Percentiles rank a stretch among this genome's conserved stretches.
Evolutionary conservation across 2,329 filamentous ascomycete genomes (phyloP).

Genomic region (Chrysoporthe cubensis): DNA sequence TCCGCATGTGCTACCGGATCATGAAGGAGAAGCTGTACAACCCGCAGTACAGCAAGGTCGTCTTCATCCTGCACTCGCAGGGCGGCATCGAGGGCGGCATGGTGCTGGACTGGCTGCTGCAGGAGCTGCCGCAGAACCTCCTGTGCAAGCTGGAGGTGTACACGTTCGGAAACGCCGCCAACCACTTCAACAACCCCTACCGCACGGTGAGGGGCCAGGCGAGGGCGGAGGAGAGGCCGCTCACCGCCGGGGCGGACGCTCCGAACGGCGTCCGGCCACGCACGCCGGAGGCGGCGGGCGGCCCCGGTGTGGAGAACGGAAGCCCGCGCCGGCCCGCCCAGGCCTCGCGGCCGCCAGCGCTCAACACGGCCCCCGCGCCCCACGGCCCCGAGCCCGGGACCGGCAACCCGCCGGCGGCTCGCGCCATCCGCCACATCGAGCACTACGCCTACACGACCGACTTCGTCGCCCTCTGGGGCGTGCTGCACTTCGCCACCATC

Average conservation of each 20-base stretch:
- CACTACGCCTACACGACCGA: conserved; percentile 78
- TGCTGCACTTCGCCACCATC: conserved; percentile 66
- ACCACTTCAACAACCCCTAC: conserved; percentile 81
- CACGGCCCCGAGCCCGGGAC: not conserved
- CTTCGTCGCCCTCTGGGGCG: conserved; percentile 75
- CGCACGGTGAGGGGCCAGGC: conserved; percentile 52
- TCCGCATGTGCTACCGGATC: conserved; percentile 63
- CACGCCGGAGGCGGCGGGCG: not conserved
- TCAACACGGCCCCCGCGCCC: conserved; percentile 16
- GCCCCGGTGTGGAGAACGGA: not conserved
- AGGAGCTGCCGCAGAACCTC: conserved; percentile 69
- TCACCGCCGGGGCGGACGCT: conserved; percentile 26
- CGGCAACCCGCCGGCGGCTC: conserved; percentile 45
- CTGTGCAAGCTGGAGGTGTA: conserved; percentile 74
- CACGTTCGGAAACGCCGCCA: conserved; percentile 78
- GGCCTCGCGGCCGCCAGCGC: conserved; percentile 3
- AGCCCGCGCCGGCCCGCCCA: conserved; percentile 2
- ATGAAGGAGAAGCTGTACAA: conserved; percentile 68
- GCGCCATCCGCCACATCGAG: conserved; percentile 72
- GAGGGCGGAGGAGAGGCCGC: conserved; percentile 41
- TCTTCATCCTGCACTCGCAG: conserved; percentile 78
- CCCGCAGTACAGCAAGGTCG: conserved; percentile 65
- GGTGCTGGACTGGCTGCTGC: conserved; percentile 76
- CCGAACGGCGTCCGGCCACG: not conserved
- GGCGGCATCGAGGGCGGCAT: conserved; percentile 75